These are phyloP conservation scores for Toxicodendron radicans DNA, from an alignment of 345 rosid genomes.

Conservation along the genomic window DNA sequence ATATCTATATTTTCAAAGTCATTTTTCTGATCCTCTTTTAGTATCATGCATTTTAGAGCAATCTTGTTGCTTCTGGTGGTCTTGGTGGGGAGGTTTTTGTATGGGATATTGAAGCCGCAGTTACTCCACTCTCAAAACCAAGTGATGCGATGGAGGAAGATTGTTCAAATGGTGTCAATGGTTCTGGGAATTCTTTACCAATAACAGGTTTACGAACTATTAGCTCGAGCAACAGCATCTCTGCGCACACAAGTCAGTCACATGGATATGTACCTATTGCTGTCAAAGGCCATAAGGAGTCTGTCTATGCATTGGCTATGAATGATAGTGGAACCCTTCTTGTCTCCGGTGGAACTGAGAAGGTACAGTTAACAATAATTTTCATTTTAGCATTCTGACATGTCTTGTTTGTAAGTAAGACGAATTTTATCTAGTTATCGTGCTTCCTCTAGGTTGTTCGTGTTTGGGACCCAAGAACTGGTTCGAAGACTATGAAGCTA, in stretches of 20 bases:
- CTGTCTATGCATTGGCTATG: slow-evolving; percentile 98
- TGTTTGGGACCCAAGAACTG: slow-evolving; percentile 98
- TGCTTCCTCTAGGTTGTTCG: slow-evolving; percentile 75
- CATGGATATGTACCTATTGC: slow-evolving; percentile 76
- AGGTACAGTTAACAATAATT: slow-evolving; percentile 46
- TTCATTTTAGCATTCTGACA: neutral
- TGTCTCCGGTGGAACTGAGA: slow-evolving; percentile 99
- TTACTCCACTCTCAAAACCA: slow-evolving; percentile 72
- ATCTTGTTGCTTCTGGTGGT: slow-evolving; percentile 98
- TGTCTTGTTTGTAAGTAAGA: neutral
- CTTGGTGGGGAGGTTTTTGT: slow-evolving; percentile 99
- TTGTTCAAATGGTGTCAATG: slow-evolving; percentile 64
- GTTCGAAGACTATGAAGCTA: slow-evolving; percentile 92
- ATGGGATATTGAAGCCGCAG: slow-evolving; percentile 98
- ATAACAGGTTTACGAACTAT: slow-evolving; percentile 75
- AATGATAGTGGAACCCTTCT: slow-evolving; percentile 86
- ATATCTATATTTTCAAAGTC: slow-evolving; percentile 24
- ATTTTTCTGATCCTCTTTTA: slow-evolving; percentile 64
- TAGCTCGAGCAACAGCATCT: slow-evolving; percentile 80
- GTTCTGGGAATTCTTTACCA: slow-evolving; percentile 57
- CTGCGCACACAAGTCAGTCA: slow-evolving; percentile 64
- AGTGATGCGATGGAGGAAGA: slow-evolving; percentile 75
- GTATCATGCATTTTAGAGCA: slow-evolving; percentile 78
- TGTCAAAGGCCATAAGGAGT: slow-evolving; percentile 99
- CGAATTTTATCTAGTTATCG: neutral